Percentiles rank a stretch among this genome's conserved stretches.
phyloP scores from a whole-genome alignment of 164 flowering plant genomes.

The Macadamia tetraphylla region DNA sequence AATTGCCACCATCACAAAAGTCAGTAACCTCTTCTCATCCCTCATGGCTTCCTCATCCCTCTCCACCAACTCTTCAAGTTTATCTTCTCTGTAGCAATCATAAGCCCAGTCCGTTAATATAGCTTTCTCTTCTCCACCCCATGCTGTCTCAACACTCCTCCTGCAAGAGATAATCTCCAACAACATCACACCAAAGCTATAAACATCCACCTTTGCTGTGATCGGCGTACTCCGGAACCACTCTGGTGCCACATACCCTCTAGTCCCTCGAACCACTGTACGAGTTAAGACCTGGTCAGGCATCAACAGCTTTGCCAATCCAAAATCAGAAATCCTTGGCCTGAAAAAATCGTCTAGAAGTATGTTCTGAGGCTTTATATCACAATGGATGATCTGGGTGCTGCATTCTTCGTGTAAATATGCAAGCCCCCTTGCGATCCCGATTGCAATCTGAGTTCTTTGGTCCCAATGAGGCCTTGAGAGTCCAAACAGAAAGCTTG shows the following conservation, averaged over 20 bases:
- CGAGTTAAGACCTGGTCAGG: conserved; percentile 1
- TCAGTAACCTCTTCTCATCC: conserved; percentile 4
- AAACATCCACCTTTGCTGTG: conserved; percentile 10
- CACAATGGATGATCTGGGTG: too few species aligned
- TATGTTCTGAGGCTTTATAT: too few species aligned
- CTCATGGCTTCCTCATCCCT: neutral
- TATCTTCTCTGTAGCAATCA: neutral
- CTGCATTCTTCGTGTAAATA: neutral
- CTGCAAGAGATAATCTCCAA: conserved; percentile 6
- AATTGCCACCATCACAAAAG: neutral
- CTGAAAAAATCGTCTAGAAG: conserved; percentile 10
- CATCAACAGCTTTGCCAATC: neutral
- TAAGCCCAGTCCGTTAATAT: conserved; percentile 8
- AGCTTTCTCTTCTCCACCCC: neutral
- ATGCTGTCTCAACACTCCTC: neutral
- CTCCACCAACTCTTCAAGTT: conserved; percentile 1
- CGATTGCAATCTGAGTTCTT: conserved; percentile 6
- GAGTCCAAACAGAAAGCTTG: conserved; percentile 10
- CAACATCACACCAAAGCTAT: conserved; percentile 3
- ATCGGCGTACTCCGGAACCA: conserved; percentile 10
- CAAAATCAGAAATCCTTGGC: too few species aligned
- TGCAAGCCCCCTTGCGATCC: conserved; percentile 14
- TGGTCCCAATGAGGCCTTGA: conserved; percentile 15
- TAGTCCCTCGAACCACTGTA: conserved; percentile 11
- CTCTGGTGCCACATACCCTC: conserved; percentile 14